Evolutionary conservation across 1,284 basidiomycete genomes (phyloP).

Genomic region (Marasmius oreades): DNA sequence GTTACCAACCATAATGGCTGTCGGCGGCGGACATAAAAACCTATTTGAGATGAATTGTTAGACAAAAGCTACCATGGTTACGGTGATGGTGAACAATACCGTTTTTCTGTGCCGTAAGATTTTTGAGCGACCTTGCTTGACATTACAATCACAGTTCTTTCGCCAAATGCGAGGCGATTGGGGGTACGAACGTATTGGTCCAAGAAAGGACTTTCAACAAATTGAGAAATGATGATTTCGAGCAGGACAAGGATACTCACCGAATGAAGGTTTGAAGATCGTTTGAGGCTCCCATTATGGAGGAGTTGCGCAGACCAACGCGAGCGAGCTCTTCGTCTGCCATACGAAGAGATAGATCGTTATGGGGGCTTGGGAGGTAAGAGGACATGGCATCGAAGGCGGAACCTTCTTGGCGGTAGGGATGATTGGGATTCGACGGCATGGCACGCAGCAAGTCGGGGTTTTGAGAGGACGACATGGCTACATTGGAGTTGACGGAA

Average conservation of each 20-base stretch:
- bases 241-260: conserved; percentile 35
- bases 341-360: conserved; percentile 56
- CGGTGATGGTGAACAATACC: conserved; percentile 40
- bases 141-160: conserved; percentile 93
- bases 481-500: conserved; percentile 34
- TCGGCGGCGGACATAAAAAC: conserved; percentile 95
- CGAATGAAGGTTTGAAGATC: conserved; percentile 80
- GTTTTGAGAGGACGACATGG: conserved; percentile 36
- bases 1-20: conserved; percentile 91
- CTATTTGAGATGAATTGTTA: conserved; percentile 32
- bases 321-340: conserved; percentile 60
- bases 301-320: conserved; percentile 56
- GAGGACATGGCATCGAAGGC: conserved; percentile 55
- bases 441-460: conserved; percentile 61
- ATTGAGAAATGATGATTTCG: conserved; percentile 2
- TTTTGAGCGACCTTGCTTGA: conserved; percentile 97
- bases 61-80: conserved; percentile 6
- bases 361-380: conserved; percentile 50
- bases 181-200: conserved; percentile 82
- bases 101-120: conserved; percentile 94
- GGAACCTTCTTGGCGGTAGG: conserved; percentile 41
- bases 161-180: conserved; percentile 88
- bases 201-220: conserved; percentile 57
- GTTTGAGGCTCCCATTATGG: conserved; percentile 56
- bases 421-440: conserved; percentile 59